Percentiles rank a stretch among this genome's conserved stretches.
Evolutionary conservation across 2,329 filamentous ascomycete species (phyloP).

Genomic region (Calonectria naviculata): DNA sequence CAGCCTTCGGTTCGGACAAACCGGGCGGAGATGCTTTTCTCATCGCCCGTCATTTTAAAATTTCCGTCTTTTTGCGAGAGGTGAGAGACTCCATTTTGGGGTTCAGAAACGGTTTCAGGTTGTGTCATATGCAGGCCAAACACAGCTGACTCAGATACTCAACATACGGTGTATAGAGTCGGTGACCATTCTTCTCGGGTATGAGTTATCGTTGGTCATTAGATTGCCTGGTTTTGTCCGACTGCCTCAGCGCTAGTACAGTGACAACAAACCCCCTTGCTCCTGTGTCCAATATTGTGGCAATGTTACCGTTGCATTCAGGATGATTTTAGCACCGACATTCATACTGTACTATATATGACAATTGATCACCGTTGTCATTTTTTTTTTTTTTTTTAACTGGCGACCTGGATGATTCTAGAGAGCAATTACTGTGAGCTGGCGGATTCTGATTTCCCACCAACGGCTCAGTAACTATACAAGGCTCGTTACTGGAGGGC

Average conservation of each 20-base stretch:
- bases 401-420: not conserved
- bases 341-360: not conserved
- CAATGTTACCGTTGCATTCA: not conserved
- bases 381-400: not conserved
- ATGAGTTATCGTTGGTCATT: not conserved
- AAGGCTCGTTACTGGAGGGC: not conserved
- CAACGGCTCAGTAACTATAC: no score
- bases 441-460: not conserved
- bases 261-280: not conserved
- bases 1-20: constrained; percentile 2
- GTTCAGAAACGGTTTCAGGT: not conserved
- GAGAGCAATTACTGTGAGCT: not conserved
- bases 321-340: not conserved
- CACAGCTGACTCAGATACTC: not conserved
- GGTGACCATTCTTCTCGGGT: not conserved
- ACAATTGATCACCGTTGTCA: not conserved
- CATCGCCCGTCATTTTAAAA: constrained; percentile 1
- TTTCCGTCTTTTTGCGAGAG: not conserved
- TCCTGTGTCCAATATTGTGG: not conserved
- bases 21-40: constrained; percentile 5
- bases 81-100: not conserved
- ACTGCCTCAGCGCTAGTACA: not conserved
- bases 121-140: not conserved
- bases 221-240: not conserved
- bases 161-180: not conserved